Percentiles rank a stretch among this genome's conserved stretches.
phyloP scores from a whole-genome alignment of 768 basidiomycete species.

The Pleurotus giganteus region DNA sequence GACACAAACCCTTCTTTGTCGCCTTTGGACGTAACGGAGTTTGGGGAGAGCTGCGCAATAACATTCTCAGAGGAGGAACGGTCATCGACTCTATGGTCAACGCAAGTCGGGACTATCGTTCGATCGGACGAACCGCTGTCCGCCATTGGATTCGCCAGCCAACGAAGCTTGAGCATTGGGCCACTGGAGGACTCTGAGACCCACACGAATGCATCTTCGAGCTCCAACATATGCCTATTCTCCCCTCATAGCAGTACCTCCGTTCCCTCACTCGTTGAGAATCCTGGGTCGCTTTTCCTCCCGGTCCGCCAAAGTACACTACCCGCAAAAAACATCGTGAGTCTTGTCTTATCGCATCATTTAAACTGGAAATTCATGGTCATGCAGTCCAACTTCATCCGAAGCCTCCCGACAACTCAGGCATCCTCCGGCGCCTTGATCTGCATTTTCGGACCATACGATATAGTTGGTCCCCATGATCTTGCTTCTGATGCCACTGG shows the following conservation, averaged over 20 bases:
- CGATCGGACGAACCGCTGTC: neutral
- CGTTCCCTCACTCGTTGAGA: too few species aligned
- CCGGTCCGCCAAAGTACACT: too few species aligned
- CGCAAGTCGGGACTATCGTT: neutral
- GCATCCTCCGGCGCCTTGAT: neutral
- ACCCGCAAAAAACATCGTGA: too few species aligned
- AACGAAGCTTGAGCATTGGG: neutral
- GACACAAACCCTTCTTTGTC: neutral
- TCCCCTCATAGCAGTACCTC: too few species aligned
- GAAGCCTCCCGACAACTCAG: neutral
- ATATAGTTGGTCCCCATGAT: neutral
- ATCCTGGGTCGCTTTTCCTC: too few species aligned
- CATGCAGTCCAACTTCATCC: too few species aligned
- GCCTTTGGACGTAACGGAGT: neutral
- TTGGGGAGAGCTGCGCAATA: neutral
- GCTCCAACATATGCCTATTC: too few species aligned
- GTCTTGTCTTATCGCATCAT: too few species aligned
- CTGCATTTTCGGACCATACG: neutral
- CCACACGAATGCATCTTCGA: too few species aligned
- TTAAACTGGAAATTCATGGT: too few species aligned
- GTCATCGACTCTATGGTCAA: neutral
- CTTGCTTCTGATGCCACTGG: neutral
- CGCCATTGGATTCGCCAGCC: neutral
- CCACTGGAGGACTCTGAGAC: too few species aligned
- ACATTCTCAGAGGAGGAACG: neutral